Base-by-base conservation (phyloP, 2,329 filamentous ascomycete genomes). In the Pyrenophora graminea region DNA sequence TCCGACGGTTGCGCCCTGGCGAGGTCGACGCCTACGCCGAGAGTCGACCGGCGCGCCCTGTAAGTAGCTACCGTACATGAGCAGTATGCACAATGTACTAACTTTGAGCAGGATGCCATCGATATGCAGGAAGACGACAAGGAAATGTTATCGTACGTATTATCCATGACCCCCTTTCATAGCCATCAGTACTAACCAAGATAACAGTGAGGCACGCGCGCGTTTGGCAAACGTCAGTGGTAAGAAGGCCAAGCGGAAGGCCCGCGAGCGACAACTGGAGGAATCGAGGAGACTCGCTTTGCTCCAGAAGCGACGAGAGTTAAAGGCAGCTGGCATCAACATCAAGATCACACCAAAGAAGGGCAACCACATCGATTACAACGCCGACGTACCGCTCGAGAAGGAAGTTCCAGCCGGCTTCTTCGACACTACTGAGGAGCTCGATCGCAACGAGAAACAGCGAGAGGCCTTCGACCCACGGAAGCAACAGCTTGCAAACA, bases 101-200 rank as follows among this genome's bases (percentile, higher is more conserved):
- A 30, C 27, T 30, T 30, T 7, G 10, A 30, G 9, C 10, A 30
- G 33, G 94, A 99, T 74, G 97, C 94, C 5, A 94, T 99, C 71
- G 94, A 99, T 75, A 85, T 99, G 66, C 94, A 99, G 71, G 94
- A 99, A 73, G 94, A 99, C 70, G 94, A 99, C 76, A 97, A 99
- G 79, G 94, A 99, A 76, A 99, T 99, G 94, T 77, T 99, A 68
- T 97, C 92, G 71, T 39, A 46, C 15, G 44, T n/a, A 31, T 13
- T n/a, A 17, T 18, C 27, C 5, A 36, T 36, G 23, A 9, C 23
- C 10, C n/a, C 36, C 12, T 27, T 15, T 6, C 2, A 39, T 15
- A 17, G 19, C n/a, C 15, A 32, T 2, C 6, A 21, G 3, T 38
- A 38, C 34, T 45, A 13, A 45, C 42, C 21, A 30, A 39, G 30